Base-by-base conservation (phyloP, 352 stramenopile species). In the Phytophthora pinifolia region DNA sequence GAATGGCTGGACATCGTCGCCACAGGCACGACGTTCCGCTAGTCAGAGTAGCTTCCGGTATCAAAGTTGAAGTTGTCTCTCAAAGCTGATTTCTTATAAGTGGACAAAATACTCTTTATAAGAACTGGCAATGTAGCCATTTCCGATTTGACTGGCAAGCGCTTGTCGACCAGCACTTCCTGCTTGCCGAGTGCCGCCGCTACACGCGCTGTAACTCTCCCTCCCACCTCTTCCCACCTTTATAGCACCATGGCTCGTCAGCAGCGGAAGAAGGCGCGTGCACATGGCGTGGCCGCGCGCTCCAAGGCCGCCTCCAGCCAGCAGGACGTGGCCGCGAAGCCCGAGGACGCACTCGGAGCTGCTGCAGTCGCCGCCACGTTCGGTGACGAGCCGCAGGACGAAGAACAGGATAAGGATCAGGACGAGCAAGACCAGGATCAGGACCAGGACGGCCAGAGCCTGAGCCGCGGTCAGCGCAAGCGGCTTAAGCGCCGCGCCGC, bases 401-500 rank as follows among this genome's bases (percentile, higher is more conserved):
- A 78, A 25, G 67, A 71, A 32, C 71, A 76, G 37, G 50, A 53
- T 20, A 66, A 83, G 10, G 67, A 71, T 22, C 60, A 67, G 15
- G 59, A 57, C 29, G 67, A 62, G 3, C 51, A 41, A 25, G 53
- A 27, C 22, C 22, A 27, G 22, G 22, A 3, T 27, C 22, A 27
- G 22, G 4, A 27, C 22, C 22, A 55, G 5, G 70, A 69, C n/a
- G 51, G 51, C 9, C 62, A 71, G 45, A 74, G 62, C 25, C 63
- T 91, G 45, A 94, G 84, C 43, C 84, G 85, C 25, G 85, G 85
- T 1, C 85, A 94, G 56, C 80, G 85, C 61, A 94, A 94, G 52
- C 85, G 85, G 1, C 72, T 91, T 35, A 94, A 93, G 62, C 80
- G 83, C 4, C 85, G 85, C 12, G 65, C 66, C 12, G 83, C 85